Base-by-base conservation (phyloP, 2,329 filamentous ascomycete species). In the Akanthomyces lecanii region DNA sequence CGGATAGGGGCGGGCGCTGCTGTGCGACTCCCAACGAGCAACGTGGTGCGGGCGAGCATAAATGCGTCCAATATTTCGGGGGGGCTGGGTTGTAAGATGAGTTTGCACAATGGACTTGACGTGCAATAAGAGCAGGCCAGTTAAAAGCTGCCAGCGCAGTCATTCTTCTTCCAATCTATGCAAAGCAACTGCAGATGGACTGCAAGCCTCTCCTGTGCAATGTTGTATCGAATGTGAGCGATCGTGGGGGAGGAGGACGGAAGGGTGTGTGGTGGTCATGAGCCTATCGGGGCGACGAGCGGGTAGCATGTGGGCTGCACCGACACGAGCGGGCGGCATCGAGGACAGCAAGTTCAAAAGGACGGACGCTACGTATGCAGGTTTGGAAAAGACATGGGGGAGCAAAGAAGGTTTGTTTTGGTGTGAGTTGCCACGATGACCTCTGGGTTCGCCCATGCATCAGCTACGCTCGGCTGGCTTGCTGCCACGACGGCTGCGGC, bases 221-320 rank as follows among this genome's bases (percentile, higher is more conserved):
- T 18, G 10, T 58, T 50, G 44, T 50, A 58, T 58, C 30, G 48
- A 30, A 58, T 38, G 21, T 58, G 44, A 58, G 55, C 48, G 55
- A 58, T 58, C 18, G 55, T 25, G 28, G 44, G 40, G 30, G 30
- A 21, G 21, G 21, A 21, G 21, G 21, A 21, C 21, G 30, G 8
- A 33, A 8, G 8, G 55, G 25, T 44, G 54, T 44, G 42, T 45
- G 21, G 42, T 33, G 44, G 55, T 48, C 55, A 58, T 48, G 21
- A 50, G 55, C 55, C 55, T 58, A 40, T 58, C 25, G 55, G 23
- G 44, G 33, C n/a, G 44, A 14, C 30, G 45, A 23, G 44, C 44
- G 55, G 30, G 21, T 5, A 40, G 45, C 55, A 58, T 50, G 55
- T 58, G 55, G 33, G 55, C 42, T 58, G 55, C 42, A 36, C 21